phyloP scores from a whole-genome alignment of 352 stramenopile genomes.

The Phytopythium sindhum region DNA sequence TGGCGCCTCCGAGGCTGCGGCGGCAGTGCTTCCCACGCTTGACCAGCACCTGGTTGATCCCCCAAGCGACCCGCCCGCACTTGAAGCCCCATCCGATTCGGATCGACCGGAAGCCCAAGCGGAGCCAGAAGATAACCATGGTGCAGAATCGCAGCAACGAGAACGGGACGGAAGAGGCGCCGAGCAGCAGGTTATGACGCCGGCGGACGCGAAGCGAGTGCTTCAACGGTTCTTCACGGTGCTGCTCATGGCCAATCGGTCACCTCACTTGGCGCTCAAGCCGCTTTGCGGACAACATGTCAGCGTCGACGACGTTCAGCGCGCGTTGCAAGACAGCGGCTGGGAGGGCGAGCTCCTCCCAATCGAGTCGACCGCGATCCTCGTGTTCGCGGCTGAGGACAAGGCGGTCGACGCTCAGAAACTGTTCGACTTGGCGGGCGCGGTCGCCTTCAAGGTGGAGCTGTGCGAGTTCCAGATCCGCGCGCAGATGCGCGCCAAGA shows the following conservation, averaged over 20 bases:
- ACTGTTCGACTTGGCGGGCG: conserved; percentile 20
- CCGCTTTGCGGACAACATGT: not conserved
- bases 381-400: not conserved
- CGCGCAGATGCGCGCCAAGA: conserved; percentile 16
- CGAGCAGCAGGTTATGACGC: not conserved
- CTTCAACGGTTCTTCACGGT: conserved; percentile 26
- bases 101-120: not conserved
- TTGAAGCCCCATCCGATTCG: not conserved
- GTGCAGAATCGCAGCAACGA: not conserved
- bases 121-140: not conserved
- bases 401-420: not conserved
- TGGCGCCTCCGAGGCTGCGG: not conserved
- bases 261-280: conserved; percentile 11
- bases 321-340: conserved; percentile 7
- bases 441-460: conserved; percentile 37
- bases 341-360: conserved; percentile 5
- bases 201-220: conserved; percentile 2
- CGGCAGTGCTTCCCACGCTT: not conserved
- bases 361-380: conserved; percentile 7
- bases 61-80: not conserved
- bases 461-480: conserved; percentile 50
- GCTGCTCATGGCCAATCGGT: conserved; percentile 17
- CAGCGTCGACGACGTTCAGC: conserved; percentile 2
- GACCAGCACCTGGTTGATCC: not conserved
- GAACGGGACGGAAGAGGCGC: not conserved